Evolutionary conservation across 441 rosid genomes (phyloP), one percentile per base, ranked within the genome.

Genomic region (Hura crepitans): DNA sequence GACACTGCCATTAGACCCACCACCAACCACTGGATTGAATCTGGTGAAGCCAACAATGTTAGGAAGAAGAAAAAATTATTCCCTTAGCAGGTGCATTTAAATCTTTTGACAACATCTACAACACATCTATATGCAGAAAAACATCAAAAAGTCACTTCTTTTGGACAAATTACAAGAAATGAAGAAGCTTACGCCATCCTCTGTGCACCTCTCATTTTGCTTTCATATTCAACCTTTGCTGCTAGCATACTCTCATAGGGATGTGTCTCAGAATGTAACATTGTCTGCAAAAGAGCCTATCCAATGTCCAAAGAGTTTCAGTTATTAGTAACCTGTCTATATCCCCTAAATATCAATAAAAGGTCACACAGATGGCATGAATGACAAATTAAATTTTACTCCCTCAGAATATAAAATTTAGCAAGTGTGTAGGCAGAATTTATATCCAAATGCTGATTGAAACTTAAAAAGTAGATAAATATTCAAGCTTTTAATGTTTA

Each of bases 21-120:
- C 91, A 30, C 99, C 99, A 15, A 90, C 99, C 62, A 95, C 99
- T 65, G 98, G 98, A 80, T 88, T 88, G 77, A 92, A 92, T 81
- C 98, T 92, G 82, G 65, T 59, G 74, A 77, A 64, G 45, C 42
- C 70, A 17, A 47, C n/a, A 35, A 66, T 27, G 68, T 25, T 46
- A 49, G 46, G 33, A 3, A 43, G 71, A 69, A 28, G 22, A 4
- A 9, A 17, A 53, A 31, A 2, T 47, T 28, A 65, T 57, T 54
- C 54, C 59, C 10, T 39, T 30, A 13, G 28, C 12, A 68, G 62
- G 71, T 74, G 42, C 47, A 68, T 31, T 49, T 30, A 63, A 11
- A 51, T 51, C 31, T 33, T 37, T 66, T 28, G 23, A 43, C 28
- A 69, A 35, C 12, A 28, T 11, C 42, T 59, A 37, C 11, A 76